Evolutionary conservation across 2,329 filamentous ascomycete genomes (phyloP).

Genomic region (Monilinia polystroma): DNA sequence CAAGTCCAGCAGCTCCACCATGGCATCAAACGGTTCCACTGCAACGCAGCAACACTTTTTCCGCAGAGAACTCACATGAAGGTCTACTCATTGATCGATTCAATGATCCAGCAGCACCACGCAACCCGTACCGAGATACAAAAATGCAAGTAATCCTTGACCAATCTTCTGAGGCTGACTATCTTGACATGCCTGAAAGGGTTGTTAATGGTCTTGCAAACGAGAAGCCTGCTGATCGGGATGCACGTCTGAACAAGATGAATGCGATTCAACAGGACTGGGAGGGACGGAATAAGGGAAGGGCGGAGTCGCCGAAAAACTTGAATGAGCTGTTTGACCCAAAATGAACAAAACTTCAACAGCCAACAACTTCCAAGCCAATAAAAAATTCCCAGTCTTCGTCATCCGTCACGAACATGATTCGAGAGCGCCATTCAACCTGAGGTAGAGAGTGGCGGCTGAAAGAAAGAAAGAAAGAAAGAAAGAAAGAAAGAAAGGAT

Average conservation of each 20-base stretch:
- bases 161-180: neutral
- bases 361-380: neutral
- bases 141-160: neutral
- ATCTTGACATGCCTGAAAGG: neutral
- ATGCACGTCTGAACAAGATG: neutral
- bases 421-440: too few relatives aligned
- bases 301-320: too few relatives aligned
- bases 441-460: too few relatives aligned
- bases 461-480: too few relatives aligned
- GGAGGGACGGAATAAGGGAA: neutral
- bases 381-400: neutral
- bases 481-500: too few relatives aligned
- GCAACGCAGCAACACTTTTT: neutral
- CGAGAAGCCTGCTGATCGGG: neutral
- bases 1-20: too few relatives aligned
- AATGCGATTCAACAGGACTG: neutral
- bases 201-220: neutral
- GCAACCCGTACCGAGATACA: constrained; percentile 2
- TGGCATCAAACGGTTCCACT: too few relatives aligned
- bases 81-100: neutral
- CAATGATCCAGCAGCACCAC: too few relatives aligned
- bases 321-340: too few relatives aligned
- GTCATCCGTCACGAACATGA: too few relatives aligned
- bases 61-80: too few relatives aligned
- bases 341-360: too few relatives aligned